Evolutionary conservation across 768 basidiomycete genomes (phyloP).

Genomic region (Lactifluus rugatus): DNA sequence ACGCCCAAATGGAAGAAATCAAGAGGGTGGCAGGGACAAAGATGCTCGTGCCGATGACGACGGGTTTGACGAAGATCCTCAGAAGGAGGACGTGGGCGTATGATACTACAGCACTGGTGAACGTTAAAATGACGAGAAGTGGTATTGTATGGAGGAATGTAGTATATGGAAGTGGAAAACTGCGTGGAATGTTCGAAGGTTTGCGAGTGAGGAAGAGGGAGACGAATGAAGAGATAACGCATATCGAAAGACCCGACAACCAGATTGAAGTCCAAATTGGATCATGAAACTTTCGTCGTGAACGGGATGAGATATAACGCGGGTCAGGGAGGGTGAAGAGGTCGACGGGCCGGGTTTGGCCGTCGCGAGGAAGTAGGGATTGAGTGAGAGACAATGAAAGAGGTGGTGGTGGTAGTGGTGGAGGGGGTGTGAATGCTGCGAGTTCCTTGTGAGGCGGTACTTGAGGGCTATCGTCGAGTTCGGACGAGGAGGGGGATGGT

Average conservation of each 20-base stretch:
- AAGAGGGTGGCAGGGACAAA: conserved; percentile 68
- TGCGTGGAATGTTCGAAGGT: conserved; percentile 26
- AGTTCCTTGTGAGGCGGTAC: conserved; percentile 36
- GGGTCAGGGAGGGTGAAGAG: conserved; percentile 74
- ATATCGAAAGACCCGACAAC: conserved; percentile 48
- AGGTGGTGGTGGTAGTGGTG: conserved; percentile 32
- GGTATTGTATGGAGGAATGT: conserved; percentile 72
- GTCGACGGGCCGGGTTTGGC: conserved; percentile 50
- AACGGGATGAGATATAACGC: conserved; percentile 44
- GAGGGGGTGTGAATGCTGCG: conserved; percentile 27
- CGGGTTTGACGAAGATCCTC: conserved; percentile 73
- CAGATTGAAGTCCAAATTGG: conserved; percentile 61
- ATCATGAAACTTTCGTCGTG: conserved; percentile 66
- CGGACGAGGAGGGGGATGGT: conserved; percentile 32
- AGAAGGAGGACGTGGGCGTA: conserved; percentile 70
- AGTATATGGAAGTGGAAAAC: conserved; percentile 58
- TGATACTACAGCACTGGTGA: conserved; percentile 58
- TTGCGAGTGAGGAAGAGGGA: conserved; percentile 50
- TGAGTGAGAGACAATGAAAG: conserved; percentile 66
- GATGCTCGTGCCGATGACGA: conserved; percentile 67
- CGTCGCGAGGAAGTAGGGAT: conserved; percentile 69
- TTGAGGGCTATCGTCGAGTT: conserved; percentile 35
- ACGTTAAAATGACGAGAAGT: conserved; percentile 60
- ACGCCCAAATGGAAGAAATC: conserved; percentile 71
- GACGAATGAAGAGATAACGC: conserved; percentile 53